Base-by-base conservation (phyloP, 2,329 filamentous ascomycete species). In the Apiospora rasikravindrae region DNA sequence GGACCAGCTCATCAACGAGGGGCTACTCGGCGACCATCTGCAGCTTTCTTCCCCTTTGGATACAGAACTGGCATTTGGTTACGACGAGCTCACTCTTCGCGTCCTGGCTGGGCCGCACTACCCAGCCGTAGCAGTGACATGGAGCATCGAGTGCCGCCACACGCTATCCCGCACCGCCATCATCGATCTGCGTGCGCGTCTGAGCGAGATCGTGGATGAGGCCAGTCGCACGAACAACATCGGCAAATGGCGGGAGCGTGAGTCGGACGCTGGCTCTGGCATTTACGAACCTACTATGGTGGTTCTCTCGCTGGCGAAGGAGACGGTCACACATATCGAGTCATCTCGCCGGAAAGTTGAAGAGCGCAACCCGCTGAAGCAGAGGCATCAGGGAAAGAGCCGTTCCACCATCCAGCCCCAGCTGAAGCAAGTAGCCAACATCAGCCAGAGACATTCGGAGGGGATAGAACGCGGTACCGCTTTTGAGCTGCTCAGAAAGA, bases 401-500 rank as follows among this genome's bases (percentile, higher is more conserved):
- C 67, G 4, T 45, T 7, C 16, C 13, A 14, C 11, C 13, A 57
- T 24, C 51, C 13, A 57, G 51, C 51, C 51, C 51, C 26, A 57
- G 51, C 5, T 57, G 51, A 57, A 57, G 26, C 51, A 57, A 57
- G 26, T 22, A 3, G 51, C 51, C 13, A 57, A 57, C 14, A 57
- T 57, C 26, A 33, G 14, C 26, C 26, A 33, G 14, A 49, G 8
- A n/a, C 45, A 49, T 10, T 49, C 45, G 6, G 45, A n/a, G 22
- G 45, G 45, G 22, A 57, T 57, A 8, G 16, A 57, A 14, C 51
- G 74, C 47, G 75, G 79, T 19, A 75, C 79, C 1, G 80, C 80
- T n/a, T 78, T 75, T 66, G 74, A 80, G 10, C 77, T 81, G 71
- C 74, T 83, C 19, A 76, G 76, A 13, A 77, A 77, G 73, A 78